These are phyloP conservation scores for Flaveria floridana DNA, from an alignment of 140 eudicot species.

Conservation along the genomic window DNA sequence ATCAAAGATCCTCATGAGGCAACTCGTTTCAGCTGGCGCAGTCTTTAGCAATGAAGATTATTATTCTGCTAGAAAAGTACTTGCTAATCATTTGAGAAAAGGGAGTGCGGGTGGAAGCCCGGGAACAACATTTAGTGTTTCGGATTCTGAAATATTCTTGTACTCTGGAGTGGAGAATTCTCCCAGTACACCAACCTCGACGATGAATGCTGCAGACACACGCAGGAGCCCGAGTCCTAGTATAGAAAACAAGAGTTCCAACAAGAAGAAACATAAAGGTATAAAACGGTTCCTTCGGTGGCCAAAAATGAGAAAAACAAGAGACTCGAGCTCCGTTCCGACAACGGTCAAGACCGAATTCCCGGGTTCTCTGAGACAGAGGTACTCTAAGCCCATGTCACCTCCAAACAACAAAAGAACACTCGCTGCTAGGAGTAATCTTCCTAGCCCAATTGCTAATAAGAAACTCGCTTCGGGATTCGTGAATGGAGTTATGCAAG, in stretches of 20 bases:
- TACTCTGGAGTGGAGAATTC: conserved; percentile 56
- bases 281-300: conserved; percentile 74
- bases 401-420: conserved; percentile 66
- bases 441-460: conserved; percentile 73
- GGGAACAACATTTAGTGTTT: conserved; percentile 64
- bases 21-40: conserved; percentile 81
- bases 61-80: conserved; percentile 48
- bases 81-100: conserved; percentile 73
- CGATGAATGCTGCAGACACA: conserved; percentile 30
- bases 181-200: conserved; percentile 29
- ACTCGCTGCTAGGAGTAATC: conserved; percentile 68
- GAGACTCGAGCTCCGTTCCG: conserved; percentile 5
- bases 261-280: conserved; percentile 42
- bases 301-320: conserved; percentile 55
- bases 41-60: conserved; percentile 61
- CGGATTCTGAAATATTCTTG: conserved; percentile 70
- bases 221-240: conserved; percentile 14
- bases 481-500: conserved; percentile 69
- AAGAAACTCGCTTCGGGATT: conserved; percentile 79
- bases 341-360: conserved; percentile 14
- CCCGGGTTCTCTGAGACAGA: conserved; percentile 53
- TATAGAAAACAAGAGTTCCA: conserved; percentile 20
- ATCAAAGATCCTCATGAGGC: conserved; percentile 66
- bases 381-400: conserved; percentile 49
- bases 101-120: conserved; percentile 74